Conservation (phyloP, 176 grass and related monocot genomes). For the Poa pratensis region DNA sequence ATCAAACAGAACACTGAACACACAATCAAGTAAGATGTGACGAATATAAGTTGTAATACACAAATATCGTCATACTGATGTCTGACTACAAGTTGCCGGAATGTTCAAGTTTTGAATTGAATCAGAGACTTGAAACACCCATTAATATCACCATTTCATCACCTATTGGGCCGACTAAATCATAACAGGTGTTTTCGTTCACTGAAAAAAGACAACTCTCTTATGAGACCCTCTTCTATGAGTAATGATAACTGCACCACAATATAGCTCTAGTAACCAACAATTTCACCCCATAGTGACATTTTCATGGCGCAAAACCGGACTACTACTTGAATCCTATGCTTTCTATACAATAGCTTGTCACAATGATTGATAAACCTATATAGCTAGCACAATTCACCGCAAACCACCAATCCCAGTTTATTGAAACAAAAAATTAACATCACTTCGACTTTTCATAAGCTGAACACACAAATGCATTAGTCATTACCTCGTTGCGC, state of each 20-base stretch:
- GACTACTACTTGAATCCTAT: not conserved
- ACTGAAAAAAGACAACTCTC: not conserved
- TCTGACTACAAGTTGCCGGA: conserved; percentile 32
- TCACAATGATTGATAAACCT: not conserved
- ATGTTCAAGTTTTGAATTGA: conserved; percentile 12
- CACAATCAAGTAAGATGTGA: conserved; percentile 1
- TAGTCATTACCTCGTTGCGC: conserved; percentile 80
- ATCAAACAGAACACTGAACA: conserved; percentile 2
- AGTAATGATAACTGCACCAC: conserved; percentile 14
- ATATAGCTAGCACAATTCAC: conserved; percentile 11
- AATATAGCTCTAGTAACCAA: conserved; percentile 10
- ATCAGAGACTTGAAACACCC: conserved; percentile 1
- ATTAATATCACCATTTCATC: not conserved
- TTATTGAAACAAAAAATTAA: not conserved
- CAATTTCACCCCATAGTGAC: not conserved
- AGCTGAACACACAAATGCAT: conserved; percentile 25
- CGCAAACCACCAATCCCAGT: not conserved
- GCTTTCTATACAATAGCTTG: not conserved
- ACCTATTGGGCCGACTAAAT: not conserved
- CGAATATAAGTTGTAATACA: not conserved
- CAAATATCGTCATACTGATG: not conserved
- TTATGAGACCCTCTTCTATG: not conserved
- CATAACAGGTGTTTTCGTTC: not conserved
- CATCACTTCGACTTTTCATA: not conserved
- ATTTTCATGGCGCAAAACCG: conserved; percentile 25